Evolutionary conservation across 441 rosid genomes (phyloP).

Genomic region (Rhodomyrtus psidioides): DNA sequence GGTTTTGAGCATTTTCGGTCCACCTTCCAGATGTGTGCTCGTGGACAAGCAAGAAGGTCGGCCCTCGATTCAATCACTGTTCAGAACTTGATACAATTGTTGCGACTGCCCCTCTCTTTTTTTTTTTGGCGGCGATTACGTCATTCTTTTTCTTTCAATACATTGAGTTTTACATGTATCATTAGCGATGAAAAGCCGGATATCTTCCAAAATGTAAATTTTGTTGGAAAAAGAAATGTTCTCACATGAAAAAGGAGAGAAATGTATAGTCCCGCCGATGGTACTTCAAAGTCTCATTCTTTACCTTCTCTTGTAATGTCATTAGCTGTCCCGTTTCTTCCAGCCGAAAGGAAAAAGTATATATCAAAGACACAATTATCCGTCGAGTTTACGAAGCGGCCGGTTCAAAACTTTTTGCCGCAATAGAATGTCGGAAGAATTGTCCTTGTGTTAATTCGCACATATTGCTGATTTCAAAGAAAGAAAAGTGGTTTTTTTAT

Average conservation of each 20-base stretch:
- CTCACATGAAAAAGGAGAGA: background rate
- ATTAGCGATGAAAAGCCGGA: background rate
- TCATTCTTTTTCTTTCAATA: background rate
- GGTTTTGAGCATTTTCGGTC: conserved; percentile 85
- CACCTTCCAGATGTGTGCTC: conserved; percentile 68
- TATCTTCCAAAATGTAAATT: background rate
- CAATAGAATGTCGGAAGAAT: background rate
- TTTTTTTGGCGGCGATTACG: background rate
- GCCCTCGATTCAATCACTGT: conserved; percentile 53
- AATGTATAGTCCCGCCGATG: background rate
- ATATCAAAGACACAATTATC: background rate
- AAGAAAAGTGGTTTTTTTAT: too few relatives aligned
- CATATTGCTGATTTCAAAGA: too few relatives aligned
- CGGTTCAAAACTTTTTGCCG: background rate
- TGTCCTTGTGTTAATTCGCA: background rate
- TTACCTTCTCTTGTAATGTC: background rate
- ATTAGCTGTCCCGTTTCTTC: background rate
- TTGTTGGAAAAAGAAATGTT: background rate
- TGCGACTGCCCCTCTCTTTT: background rate
- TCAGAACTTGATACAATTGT: conserved; percentile 6
- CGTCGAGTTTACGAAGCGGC: background rate
- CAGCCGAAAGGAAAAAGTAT: background rate
- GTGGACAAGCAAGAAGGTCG: conserved; percentile 56
- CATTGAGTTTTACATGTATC: background rate
- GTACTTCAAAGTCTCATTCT: background rate